phyloP scores from a whole-genome alignment of 805 yeast genomes.

The Trichomonascus vanleenenianus region DNA sequence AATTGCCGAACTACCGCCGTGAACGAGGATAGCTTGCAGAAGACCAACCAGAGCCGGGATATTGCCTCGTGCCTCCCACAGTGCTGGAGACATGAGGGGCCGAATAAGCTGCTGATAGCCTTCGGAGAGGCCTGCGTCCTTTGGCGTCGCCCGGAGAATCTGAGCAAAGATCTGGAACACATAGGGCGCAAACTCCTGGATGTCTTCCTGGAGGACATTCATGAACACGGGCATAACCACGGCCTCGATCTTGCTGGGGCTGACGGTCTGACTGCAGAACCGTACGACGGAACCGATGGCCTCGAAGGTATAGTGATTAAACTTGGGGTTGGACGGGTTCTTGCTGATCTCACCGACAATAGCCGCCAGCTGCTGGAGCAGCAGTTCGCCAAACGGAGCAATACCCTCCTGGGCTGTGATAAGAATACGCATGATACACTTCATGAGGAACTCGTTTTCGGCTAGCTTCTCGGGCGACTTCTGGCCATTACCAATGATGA shows the following conservation, averaged over 20 bases:
- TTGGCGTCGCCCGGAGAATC: conserved; percentile 48
- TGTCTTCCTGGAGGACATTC: conserved; percentile 65
- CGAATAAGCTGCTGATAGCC: conserved; percentile 58
- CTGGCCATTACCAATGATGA: conserved; percentile 45
- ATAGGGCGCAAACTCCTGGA: conserved; percentile 91
- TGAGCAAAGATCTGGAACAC: conserved; percentile 84
- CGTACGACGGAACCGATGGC: conserved; percentile 70
- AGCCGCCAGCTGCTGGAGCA: conserved; percentile 60
- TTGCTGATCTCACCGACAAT: conserved; percentile 65
- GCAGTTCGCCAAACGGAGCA: conserved; percentile 24
- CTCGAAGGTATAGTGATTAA: conserved; percentile 87
- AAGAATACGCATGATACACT: conserved; percentile 75
- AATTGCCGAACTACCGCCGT: conserved; percentile 29
- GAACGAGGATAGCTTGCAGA: conserved; percentile 55
- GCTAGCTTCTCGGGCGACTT: conserved; percentile 82
- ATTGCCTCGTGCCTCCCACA: conserved; percentile 92
- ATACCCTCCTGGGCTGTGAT: conserved; percentile 55
- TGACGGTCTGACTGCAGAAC: conserved; percentile 31
- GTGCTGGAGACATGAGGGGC: conserved; percentile 80
- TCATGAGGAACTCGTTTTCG: conserved; percentile 91
- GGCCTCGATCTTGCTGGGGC: conserved; percentile 33
- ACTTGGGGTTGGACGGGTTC: conserved; percentile 94
- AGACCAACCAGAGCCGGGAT: conserved; percentile 88
- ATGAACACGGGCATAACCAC: conserved; percentile 61
- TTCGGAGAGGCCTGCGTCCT: conserved; percentile 47